A percentile compares a stretch with the other conserved stretches of the same genome.
Evolutionary conservation across 176 grass and related monocot genomes (phyloP).

Genomic region (Paspalum notatum): DNA sequence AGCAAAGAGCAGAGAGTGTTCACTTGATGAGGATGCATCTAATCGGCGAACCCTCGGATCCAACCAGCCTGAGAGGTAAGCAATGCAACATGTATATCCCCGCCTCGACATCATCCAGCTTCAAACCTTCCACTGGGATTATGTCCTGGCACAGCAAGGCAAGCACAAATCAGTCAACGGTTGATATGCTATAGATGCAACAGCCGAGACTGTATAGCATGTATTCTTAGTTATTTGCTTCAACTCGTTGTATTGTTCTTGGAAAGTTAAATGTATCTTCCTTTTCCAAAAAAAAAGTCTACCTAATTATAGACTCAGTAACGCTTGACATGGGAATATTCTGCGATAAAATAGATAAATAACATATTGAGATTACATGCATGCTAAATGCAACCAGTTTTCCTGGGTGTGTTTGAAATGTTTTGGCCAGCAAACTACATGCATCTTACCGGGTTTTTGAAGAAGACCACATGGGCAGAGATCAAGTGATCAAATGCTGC

Average conservation of each 20-base stretch:
- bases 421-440: slow-evolving; percentile 23
- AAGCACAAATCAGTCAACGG: slow-evolving; percentile 12
- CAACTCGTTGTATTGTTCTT: too few species aligned
- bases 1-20: slow-evolving; percentile 24
- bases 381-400: neutral
- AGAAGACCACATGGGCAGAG: slow-evolving; percentile 81
- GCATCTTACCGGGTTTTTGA: slow-evolving; percentile 71
- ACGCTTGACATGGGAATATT: slow-evolving; percentile 12
- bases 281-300: too few species aligned
- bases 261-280: too few species aligned
- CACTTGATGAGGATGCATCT: slow-evolving; percentile 91
- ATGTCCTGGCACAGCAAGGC: slow-evolving; percentile 66
- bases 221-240: neutral
- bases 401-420: neutral
- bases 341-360: neutral
- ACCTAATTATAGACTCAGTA: neutral
- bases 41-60: slow-evolving; percentile 69
- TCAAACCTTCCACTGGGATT: slow-evolving; percentile 76
- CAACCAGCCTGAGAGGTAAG: slow-evolving; percentile 74
- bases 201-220: neutral
- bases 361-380: neutral
- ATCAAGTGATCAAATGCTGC: slow-evolving; percentile 74
- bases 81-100: slow-evolving; percentile 89
- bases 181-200: neutral
- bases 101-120: slow-evolving; percentile 59